Evolutionary conservation across 306 rosid genomes (phyloP), one percentile per base, ranked within the genome.

Genomic region (Prunus armeniaca): DNA sequence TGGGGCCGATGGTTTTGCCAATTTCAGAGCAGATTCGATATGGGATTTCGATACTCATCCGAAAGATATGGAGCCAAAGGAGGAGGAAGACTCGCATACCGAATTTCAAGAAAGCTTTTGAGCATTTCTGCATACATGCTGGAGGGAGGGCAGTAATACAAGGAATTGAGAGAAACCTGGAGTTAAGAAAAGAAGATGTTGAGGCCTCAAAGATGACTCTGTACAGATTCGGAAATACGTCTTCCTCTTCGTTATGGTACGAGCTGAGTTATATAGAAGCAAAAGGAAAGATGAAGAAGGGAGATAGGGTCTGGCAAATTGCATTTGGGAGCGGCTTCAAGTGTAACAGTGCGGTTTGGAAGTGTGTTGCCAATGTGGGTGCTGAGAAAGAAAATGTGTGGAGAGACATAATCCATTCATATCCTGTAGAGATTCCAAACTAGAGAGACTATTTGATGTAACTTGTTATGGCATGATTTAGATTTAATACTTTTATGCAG

Each of bases 301-400:
- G 87, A 0, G 87, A 88, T 67, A 87, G 87, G 60, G 86, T 86
- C 32, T 90, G 93, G 93, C 96, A 90, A 77, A 82, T 90, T 67
- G 88, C 85, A 11, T 76, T 88, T 68, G 91, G 91, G 66, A 83
- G 89, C 65, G 90, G 90, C 61, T 88, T 86, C 82, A 88, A 88
- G 88, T 88, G 96, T 78, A 86, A 83, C 25, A 88, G 88, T 24
- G 91, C 86, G 3, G 89, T 80, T 67, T 86, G 91, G 91, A 73
- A 81, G 45, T 87, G 89, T 30, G 19, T 86, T 8, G 2, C 74
- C 3, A 77, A 82, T 0, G 78, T 80, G 63, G 84, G 65, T 55
- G 65, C 83, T 65, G 87, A 76, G 66, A 72, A 2, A 34, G 38
- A n/a, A 17, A 86, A 77, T 70, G 86, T 86, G 34, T 88, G 91